A percentile compares a stretch with the other conserved stretches of the same genome.
Evolutionary conservation across 1,139 yeast genomes (phyloP).

Genomic region (Debaryomyces udenii): DNA sequence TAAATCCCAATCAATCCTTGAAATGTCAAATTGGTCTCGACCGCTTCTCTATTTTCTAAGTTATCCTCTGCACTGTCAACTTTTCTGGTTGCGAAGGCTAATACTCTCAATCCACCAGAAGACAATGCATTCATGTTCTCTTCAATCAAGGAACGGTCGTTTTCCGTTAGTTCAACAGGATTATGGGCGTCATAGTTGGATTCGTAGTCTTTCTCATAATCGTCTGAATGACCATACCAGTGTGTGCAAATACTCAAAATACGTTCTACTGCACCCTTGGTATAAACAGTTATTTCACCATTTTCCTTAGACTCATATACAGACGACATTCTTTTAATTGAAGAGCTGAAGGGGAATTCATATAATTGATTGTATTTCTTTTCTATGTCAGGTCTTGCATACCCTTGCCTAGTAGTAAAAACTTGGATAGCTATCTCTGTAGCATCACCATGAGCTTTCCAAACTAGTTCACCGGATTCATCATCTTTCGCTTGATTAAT

Average conservation of each 20-base stretch:
- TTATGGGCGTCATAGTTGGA: conserved; percentile 23
- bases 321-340: conserved; percentile 75
- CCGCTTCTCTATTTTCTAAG: conserved; percentile 45
- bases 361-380: conserved; percentile 47
- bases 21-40: conserved; percentile 61
- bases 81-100: conserved; percentile 63
- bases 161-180: conserved; percentile 40
- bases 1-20: conserved; percentile 78
- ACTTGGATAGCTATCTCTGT: conserved; percentile 85
- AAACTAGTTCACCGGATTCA: conserved; percentile 42
- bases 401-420: conserved; percentile 59
- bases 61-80: conserved; percentile 24
- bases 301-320: conserved; percentile 45
- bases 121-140: conserved; percentile 65
- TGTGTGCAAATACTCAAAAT: conserved; percentile 57
- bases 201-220: conserved; percentile 16
- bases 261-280: conserved; percentile 84
- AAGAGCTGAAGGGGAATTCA: conserved; percentile 80
- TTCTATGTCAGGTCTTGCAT: conserved; percentile 38
- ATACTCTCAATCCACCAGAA: conserved; percentile 70
- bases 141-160: conserved; percentile 48
- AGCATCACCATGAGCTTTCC: conserved; percentile 86
- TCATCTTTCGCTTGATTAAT: conserved; percentile 47
- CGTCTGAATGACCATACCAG: conserved; percentile 49
- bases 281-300: conserved; percentile 43